phyloP scores from a whole-genome alignment of 2,329 filamentous ascomycete genomes.

The Hypoxylon sp. region DNA sequence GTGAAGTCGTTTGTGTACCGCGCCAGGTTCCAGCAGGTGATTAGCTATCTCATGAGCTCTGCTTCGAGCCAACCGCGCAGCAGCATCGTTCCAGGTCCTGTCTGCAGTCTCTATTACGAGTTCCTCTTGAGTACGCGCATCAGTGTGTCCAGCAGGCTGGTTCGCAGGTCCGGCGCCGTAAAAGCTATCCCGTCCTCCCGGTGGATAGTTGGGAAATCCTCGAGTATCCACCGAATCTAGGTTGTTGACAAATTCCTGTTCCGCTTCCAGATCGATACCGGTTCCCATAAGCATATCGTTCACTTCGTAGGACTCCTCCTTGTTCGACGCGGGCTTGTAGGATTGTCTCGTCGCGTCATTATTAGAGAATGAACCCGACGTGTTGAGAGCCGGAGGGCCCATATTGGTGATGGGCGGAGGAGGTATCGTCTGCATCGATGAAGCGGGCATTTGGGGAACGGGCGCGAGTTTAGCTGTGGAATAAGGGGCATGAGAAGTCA shows the following conservation, averaged over 20 bases:
- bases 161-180: slow-evolving; percentile 73
- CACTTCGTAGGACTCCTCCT: slow-evolving; percentile 71
- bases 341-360: slow-evolving; percentile 57
- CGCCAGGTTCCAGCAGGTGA: slow-evolving; percentile 74
- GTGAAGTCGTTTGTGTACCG: slow-evolving; percentile 65
- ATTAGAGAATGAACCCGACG: slow-evolving; percentile 34
- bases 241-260: slow-evolving; percentile 82
- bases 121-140: slow-evolving; percentile 65
- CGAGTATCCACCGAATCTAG: slow-evolving; percentile 64
- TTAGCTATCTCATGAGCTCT: slow-evolving; percentile 76
- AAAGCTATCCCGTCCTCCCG: slow-evolving; percentile 65
- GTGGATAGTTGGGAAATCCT: slow-evolving; percentile 63
- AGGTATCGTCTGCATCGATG: slow-evolving; percentile 12
- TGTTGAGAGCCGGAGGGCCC: slow-evolving; percentile 43
- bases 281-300: slow-evolving; percentile 86
- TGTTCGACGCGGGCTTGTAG: slow-evolving; percentile 68
- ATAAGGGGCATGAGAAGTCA: slow-evolving; percentile 39
- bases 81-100: slow-evolving; percentile 71
- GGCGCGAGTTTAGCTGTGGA: slow-evolving; percentile 45
- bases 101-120: slow-evolving; percentile 72
- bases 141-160: slow-evolving; percentile 61
- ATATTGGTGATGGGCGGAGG: slow-evolving; percentile 45
- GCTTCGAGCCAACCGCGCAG: slow-evolving; percentile 65
- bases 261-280: slow-evolving; percentile 85
- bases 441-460: slow-evolving; percentile 20